Evolutionary conservation across 768 basidiomycete species (phyloP), one percentile per base, ranked within the genome.

Genomic region (Collybia sp.): DNA sequence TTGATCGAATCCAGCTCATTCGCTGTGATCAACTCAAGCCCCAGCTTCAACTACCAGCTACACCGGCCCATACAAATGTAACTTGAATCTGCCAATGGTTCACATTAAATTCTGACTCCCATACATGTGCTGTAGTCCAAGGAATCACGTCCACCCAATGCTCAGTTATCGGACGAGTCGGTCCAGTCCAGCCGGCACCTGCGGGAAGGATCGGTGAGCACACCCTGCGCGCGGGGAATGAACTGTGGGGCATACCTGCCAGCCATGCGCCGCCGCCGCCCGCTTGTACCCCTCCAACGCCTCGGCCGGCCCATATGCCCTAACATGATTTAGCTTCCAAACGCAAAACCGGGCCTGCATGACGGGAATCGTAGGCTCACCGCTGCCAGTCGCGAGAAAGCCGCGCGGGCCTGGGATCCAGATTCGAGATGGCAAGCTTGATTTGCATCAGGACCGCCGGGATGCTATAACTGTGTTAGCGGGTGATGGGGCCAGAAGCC

Each of bases 361-460:
- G n/a, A 37, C 3, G 5, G 36, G 15, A n/a, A 36, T n/a, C n/a
- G n/a, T 9, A 19, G 47, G 55, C 67, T 43, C 49, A 70, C 82
- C 54, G 58, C 39, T 77, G 55, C 78, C 80, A 85, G 49, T 76
- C 63, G 2, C 43, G 3, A 19, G 77, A 70, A 39, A 88, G 64
- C 33, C 83, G 69, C 2, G 83, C 84, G 12, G 82, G 83, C 12
- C 67, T 62, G 0, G 85, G 83, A 10, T 85, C 82, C 2, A 79
- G 65, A 51, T 82, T 84, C 0, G 81, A 85, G 20, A 87, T 77
- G 1, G 84, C 84, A 33, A 86, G 67, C 50, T 74, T 81, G 52
- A 88, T 85, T 59, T 86, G 83, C 48, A 85, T 65, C 5, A 85
- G 65, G 6, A 78, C 69, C 1, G 75, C 71, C 37, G 75, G 59